Evolutionary conservation across 768 basidiomycete species (phyloP).

Genomic region (Rhizopogon rudus): DNA sequence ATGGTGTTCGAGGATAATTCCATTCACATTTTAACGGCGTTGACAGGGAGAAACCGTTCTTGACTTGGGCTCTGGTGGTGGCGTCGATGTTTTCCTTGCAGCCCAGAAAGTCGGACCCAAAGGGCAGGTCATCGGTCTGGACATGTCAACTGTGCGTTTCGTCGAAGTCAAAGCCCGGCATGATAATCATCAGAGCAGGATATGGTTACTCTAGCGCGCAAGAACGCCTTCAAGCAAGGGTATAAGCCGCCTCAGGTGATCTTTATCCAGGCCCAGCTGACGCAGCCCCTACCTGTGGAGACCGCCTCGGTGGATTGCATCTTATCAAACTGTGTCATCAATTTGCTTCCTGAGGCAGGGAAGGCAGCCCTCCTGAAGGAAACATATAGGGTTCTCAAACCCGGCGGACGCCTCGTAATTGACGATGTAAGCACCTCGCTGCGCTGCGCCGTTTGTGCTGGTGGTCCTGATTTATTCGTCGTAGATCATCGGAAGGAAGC

Average conservation of each 20-base stretch:
- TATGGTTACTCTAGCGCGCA: constrained; percentile 45
- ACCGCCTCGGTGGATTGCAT: constrained; percentile 49
- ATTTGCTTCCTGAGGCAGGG: constrained; percentile 38
- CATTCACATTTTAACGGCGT: background rate
- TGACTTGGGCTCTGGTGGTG: constrained; percentile 55
- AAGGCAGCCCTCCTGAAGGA: constrained; percentile 44
- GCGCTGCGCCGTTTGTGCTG: no score
- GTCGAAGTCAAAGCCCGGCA: background rate
- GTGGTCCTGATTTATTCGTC: background rate
- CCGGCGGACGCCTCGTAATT: constrained; percentile 49
- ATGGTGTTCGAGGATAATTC: background rate
- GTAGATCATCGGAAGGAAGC: constrained; percentile 44
- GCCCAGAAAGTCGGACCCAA: constrained; percentile 42
- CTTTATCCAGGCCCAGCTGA: constrained; percentile 40
- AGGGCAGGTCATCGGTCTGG: constrained; percentile 52
- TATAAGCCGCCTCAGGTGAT: constrained; percentile 44
- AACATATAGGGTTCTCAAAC: constrained; percentile 44
- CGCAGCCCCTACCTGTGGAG: constrained; percentile 42
- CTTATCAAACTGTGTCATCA: constrained; percentile 54
- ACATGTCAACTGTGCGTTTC: constrained; percentile 40
- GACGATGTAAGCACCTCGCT: constrained; percentile 35
- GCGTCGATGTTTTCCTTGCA: constrained; percentile 51
- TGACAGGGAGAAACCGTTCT: constrained; percentile 52
- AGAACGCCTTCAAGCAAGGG: constrained; percentile 35
- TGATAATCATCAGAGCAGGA: constrained; percentile 29